These are phyloP conservation scores for cucumber (Cucumis sativus) DNA, from an alignment of 306 rosid genomes.

Conservation along the genomic window DNA sequence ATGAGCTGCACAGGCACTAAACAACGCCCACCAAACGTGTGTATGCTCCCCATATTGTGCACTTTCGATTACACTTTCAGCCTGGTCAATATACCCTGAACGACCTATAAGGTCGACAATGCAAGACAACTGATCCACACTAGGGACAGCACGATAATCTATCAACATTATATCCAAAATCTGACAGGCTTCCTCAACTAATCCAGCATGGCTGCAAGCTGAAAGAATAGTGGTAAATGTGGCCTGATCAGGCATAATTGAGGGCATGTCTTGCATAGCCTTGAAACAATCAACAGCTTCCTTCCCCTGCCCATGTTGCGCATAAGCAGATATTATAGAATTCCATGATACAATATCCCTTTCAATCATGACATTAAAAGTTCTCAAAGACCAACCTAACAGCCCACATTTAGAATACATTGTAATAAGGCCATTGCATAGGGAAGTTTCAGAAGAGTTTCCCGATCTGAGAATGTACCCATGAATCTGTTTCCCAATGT, in stretches of 20 bases:
- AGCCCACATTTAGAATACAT: constrained; percentile 72
- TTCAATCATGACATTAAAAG: constrained; percentile 45
- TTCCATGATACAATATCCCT: constrained; percentile 67
- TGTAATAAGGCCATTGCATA: constrained; percentile 50
- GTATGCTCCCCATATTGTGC: constrained; percentile 40
- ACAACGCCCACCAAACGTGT: constrained; percentile 62
- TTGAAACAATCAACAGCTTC: constrained; percentile 51
- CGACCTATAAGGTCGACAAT: constrained; percentile 66
- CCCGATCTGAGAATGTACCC: constrained; percentile 35
- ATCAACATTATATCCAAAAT: constrained; percentile 51
- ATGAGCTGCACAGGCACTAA: constrained; percentile 79
- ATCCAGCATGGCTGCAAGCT: constrained; percentile 71
- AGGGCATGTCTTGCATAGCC: constrained; percentile 37
- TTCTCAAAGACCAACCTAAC: constrained; percentile 39
- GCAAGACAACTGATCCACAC: constrained; percentile 68
- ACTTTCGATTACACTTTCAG: constrained; percentile 38
- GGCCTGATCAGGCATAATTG: constrained; percentile 46
- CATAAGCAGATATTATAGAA: constrained; percentile 65
- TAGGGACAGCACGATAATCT: constrained; percentile 25
- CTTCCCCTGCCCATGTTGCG: constrained; percentile 61
- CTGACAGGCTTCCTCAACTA: constrained; percentile 43
- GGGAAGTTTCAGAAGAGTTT: constrained; percentile 27
- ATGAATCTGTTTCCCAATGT: constrained; percentile 60
- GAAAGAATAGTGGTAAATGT: constrained; percentile 70
- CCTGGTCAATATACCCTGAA: constrained; percentile 63